Evolutionary conservation across 306 rosid genomes (phyloP).

Genomic region (Pyrus communis): DNA sequence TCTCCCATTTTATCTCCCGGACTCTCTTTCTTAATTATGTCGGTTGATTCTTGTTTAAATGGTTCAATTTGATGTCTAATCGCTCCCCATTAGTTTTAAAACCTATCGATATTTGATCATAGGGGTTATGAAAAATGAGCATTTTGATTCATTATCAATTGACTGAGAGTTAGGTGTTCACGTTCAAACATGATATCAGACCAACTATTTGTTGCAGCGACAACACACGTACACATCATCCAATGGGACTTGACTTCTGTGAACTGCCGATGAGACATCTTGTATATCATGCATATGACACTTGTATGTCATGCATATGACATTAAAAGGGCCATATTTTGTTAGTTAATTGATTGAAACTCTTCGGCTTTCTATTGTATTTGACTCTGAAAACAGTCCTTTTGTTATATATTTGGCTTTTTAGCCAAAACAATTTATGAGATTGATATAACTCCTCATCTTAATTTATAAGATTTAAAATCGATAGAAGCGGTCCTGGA

Average conservation of each 20-base stretch:
- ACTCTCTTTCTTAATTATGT: too few relatives aligned
- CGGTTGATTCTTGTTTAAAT: background rate
- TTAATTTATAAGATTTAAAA: too few relatives aligned
- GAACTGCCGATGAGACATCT: background rate
- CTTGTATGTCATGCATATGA: background rate
- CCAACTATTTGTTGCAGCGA: too few relatives aligned
- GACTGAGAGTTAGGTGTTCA: too few relatives aligned
- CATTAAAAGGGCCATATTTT: background rate
- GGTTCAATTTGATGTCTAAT: background rate
- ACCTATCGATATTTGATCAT: background rate
- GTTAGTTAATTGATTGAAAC: background rate
- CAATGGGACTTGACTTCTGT: background rate
- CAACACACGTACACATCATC: too few relatives aligned
- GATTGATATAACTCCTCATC: too few relatives aligned
- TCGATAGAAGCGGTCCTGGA: fast-evolving
- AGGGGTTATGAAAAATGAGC: too few relatives aligned
- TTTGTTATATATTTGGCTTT: too few relatives aligned
- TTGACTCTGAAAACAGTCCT: background rate
- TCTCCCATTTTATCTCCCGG: fast-evolving
- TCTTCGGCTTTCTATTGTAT: background rate
- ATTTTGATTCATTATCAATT: too few relatives aligned
- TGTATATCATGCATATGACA: too few relatives aligned
- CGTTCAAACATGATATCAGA: too few relatives aligned
- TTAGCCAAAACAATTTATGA: too few relatives aligned
- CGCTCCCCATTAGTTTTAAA: background rate